Evolutionary conservation across 2,329 filamentous ascomycete genomes (phyloP), one percentile per base, ranked within the genome.

Genomic region (Ophiocordyceps camponoti-rufipedis): DNA sequence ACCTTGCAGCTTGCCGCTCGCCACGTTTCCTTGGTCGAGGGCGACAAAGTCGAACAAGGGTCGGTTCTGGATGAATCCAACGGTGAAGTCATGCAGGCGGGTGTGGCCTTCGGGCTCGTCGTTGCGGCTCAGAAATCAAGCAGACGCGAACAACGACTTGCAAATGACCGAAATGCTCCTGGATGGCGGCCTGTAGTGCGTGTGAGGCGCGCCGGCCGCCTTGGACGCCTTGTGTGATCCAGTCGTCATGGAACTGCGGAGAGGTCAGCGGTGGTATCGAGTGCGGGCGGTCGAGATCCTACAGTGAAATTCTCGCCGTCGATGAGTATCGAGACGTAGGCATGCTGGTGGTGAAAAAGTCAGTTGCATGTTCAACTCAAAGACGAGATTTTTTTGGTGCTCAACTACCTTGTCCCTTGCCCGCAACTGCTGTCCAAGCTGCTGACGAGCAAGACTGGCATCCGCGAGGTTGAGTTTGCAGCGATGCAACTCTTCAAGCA

Each of bases 261-360:
- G 8, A 41, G 35, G 45, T n/a, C n/a, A n/a, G n/a, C n/a, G n/a
- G n/a, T n/a, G n/a, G n/a, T n/a, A 4, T 29, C 10, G 5, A 29
- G 28, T 10, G 10, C 10, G 40, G 29, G 14, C 16, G 5, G 11
- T 23, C 2, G 19, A 19, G 41, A 28, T 35, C 55, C 45, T 53
- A 80, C 76, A 57, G 79, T 62, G 48, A 79, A 65, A 41, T 74
- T 73, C 56, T 82, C 71, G 35, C 76, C 78, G 56, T 81, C 78
- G 52, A 82, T 71, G 51, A 80, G 55, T 38, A 78, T 67, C 50
- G 74, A 58, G 53, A 79, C 64, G 56, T 81, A 81, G 5, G 28
- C 28, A 29, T 29, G 5, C 28, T 29, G 28, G 28, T 29, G 5
- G 10, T 29, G 10, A 5, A 29, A 10, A 5, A 29, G 10, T 29